Conservation (phyloP, 1,284 basidiomycete species). For the Amylostereum chailletii region DNA sequence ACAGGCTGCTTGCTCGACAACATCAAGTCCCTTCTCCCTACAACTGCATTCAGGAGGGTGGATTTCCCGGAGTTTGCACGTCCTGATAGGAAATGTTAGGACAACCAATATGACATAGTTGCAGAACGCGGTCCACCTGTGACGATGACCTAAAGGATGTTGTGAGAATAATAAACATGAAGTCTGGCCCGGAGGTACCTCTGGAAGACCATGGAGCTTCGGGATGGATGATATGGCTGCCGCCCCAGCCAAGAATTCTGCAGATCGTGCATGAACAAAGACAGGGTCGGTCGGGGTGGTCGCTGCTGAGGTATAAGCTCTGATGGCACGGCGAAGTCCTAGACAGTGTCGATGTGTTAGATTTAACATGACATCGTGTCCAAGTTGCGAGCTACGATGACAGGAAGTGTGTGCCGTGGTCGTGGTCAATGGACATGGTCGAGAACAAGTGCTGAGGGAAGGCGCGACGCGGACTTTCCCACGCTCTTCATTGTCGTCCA, state of each 20-base stretch:
- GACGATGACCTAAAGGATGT: conserved; percentile 33
- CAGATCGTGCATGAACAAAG: conserved; percentile 30
- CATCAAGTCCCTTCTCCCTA: conserved; percentile 47
- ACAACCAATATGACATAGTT: background rate
- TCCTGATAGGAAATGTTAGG: conserved; percentile 17
- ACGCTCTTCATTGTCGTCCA: conserved; percentile 3
- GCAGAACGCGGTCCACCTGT: conserved; percentile 16
- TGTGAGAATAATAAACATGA: conserved; percentile 1
- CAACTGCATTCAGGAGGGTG: conserved; percentile 57
- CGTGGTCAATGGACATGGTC: too few relatives aligned
- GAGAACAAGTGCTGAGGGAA: too few relatives aligned
- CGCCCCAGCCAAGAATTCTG: conserved; percentile 38
- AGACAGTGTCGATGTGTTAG: too few relatives aligned
- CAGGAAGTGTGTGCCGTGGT: too few relatives aligned
- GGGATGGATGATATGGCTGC: conserved; percentile 31
- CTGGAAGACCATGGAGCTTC: conserved; percentile 36
- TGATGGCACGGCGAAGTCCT: too few relatives aligned
- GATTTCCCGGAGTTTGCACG: conserved; percentile 69
- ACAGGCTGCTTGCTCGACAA: conserved; percentile 63
- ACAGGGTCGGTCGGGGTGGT: background rate
- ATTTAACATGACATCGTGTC: too few relatives aligned
- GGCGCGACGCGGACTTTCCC: background rate
- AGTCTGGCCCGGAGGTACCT: conserved; percentile 24
- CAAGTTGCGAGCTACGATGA: too few relatives aligned
- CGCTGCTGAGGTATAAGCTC: too few relatives aligned